These are phyloP conservation scores for Aspergillus leporis DNA, from an alignment of 495 filamentous ascomycete species.

Conservation along the genomic window DNA sequence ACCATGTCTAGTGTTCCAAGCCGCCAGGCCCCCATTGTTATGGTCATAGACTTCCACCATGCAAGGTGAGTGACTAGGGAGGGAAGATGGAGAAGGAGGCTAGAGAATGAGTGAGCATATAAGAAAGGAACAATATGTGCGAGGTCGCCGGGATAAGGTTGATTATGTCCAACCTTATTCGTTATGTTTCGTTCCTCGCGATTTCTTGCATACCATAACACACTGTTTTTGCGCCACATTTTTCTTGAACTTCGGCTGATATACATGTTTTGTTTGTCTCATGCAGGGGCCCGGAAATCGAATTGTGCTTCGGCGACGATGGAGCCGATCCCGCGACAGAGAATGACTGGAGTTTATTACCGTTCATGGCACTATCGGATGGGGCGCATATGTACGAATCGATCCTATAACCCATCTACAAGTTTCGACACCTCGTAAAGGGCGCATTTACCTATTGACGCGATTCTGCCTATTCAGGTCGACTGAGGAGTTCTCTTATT, in stretches of 20 bases:
- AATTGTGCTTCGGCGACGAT: slow-evolving; percentile 84
- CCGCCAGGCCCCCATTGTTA: slow-evolving; percentile 62
- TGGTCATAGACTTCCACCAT: slow-evolving; percentile 97
- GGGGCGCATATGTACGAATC: slow-evolving; percentile 83
- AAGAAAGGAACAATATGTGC: neutral
- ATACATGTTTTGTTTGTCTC: slow-evolving; percentile 1
- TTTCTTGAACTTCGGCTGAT: slow-evolving; percentile 1
- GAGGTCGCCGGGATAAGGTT: neutral
- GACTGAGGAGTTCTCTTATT: slow-evolving; percentile 96
- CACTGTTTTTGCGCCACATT: neutral
- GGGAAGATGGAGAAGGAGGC: neutral
- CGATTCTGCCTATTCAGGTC: slow-evolving; percentile 49
- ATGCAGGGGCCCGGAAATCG: slow-evolving; percentile 85
- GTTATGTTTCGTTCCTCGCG: neutral
- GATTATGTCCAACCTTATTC: neutral
- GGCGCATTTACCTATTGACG: neutral
- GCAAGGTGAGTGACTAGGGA: slow-evolving; percentile 57
- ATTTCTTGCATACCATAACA: neutral
- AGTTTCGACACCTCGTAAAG: neutral
- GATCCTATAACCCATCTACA: slow-evolving; percentile 5
- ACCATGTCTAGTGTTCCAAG: slow-evolving; percentile 34
- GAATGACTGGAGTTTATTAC: slow-evolving; percentile 89
- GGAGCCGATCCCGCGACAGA: slow-evolving; percentile 77
- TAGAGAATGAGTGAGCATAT: neutral
- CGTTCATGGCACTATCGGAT: slow-evolving; percentile 97